Base-by-base conservation (phyloP, 768 basidiomycete species). In the Agaricus blazei region DNA sequence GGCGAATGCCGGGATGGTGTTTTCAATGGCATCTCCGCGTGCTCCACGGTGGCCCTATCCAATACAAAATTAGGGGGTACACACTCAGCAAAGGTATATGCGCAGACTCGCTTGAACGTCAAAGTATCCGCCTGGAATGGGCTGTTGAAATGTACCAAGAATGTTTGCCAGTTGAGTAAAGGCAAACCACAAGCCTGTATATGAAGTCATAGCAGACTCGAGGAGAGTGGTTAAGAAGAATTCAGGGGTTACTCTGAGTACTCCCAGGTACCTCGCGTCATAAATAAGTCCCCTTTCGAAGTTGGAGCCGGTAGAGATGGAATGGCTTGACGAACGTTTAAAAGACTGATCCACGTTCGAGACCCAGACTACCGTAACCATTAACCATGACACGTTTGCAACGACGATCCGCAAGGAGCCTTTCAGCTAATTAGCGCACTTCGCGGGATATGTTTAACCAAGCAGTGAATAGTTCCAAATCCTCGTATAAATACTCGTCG, bases 21-120 rank as follows among this genome's bases (percentile, higher is more conserved):
- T 90, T 71, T 92, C 89, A 31, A 86, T 75, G 4, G 82, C 79
- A 64, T 87, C 84, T 15, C 89, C 89, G 65, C 90, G 78, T 58
- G 86, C 83, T 31, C 90, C 90, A 49, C 88, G 81, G 66, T 89
- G 88, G 15, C 81, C 87, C 87, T 89, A 53, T 51, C 8, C n/a
- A 11, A 23, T 28, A 34, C 9, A 23, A 27, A 1, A 36, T 23
- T 11, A 44, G 37, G 29, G 12, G 24, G 36, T 29, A 23, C 28
- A 42, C n/a, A 23, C 23, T 40, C 31, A 34, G 41, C 40, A 41
- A 19, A 6, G 19, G 12, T 19, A 19, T 41, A 14, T 36, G 28
- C 5, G 50, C 41, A 6, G 7, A 43, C 60, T 26, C 34, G 63
- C 66, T 51, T 67, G 64, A 44, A 65, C 51, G 57, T 60, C 56